Evolutionary conservation across 2,329 filamentous ascomycete genomes (phyloP).

Genomic region (Metarhizium album): DNA sequence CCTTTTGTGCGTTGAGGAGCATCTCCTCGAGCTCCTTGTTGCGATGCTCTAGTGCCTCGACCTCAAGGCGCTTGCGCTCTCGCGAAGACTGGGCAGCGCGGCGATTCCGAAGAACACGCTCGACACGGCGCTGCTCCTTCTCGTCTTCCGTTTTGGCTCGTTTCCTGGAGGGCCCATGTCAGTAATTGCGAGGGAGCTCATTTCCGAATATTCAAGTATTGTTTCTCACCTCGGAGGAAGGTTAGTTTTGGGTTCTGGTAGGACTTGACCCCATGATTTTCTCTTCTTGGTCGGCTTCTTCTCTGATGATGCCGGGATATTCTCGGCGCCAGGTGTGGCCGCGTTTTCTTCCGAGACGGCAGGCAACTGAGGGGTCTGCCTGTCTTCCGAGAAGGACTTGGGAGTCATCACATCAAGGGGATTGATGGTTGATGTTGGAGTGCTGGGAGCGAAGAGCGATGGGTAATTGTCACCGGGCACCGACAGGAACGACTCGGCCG

Average conservation of each 20-base stretch:
- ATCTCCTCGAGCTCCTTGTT: conserved; percentile 60
- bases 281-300: conserved; percentile 84
- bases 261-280: conserved; percentile 97
- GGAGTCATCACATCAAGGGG: conserved; percentile 41
- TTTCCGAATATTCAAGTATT: not conserved
- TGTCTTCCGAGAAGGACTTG: conserved; percentile 25
- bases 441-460: conserved; percentile 33
- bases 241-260: conserved; percentile 93
- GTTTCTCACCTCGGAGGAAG: conserved; percentile 76
- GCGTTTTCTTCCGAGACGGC: conserved; percentile 15
- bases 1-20: conserved; percentile 48
- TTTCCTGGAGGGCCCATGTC: conserved; percentile 47
- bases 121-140: conserved; percentile 95
- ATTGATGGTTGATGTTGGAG: conserved; percentile 27
- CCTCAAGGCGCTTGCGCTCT: conserved; percentile 80
- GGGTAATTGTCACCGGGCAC: conserved; percentile 37
- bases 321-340: conserved; percentile 4
- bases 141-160: conserved; percentile 98
- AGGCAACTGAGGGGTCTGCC: conserved; percentile 13
- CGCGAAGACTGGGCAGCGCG: conserved; percentile 93
- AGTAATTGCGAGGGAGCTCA: not conserved
- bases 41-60: conserved; percentile 71
- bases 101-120: conserved; percentile 92
- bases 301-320: conserved; percentile 24
- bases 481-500: conserved; percentile 43